These are phyloP conservation scores for Aurifilum marmelostoma DNA, from an alignment of 2,329 filamentous ascomycete species.

Conservation along the genomic window DNA sequence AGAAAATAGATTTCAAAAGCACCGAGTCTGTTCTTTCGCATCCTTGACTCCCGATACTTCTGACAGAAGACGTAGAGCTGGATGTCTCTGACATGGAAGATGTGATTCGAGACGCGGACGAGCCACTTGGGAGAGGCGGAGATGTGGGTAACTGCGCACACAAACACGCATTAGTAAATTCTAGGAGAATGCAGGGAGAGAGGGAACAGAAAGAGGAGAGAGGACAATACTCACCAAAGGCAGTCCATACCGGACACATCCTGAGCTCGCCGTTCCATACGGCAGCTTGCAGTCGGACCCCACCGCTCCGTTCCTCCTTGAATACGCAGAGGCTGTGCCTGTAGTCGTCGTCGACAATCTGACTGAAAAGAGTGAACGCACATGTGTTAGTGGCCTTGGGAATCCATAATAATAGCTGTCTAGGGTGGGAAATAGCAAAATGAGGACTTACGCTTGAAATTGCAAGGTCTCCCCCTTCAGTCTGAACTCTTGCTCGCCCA, in stretches of 20 bases:
- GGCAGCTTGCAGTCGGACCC: slow-evolving; percentile 58
- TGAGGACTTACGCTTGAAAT: slow-evolving; percentile 58
- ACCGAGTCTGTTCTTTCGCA: slow-evolving; percentile 52
- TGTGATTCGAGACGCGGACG: slow-evolving; percentile 48
- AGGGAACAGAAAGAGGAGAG: background rate
- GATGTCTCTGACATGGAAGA: slow-evolving; percentile 57
- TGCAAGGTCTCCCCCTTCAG: slow-evolving; percentile 53
- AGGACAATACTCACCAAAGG: slow-evolving; percentile 53
- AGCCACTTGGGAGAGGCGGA: slow-evolving; percentile 55
- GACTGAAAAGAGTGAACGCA: slow-evolving; percentile 41
- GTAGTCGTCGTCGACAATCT: slow-evolving; percentile 59
- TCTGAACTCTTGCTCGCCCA: slow-evolving; percentile 49
- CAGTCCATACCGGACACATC: slow-evolving; percentile 65
- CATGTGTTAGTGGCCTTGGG: background rate
- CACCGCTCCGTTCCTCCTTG: slow-evolving; percentile 51
- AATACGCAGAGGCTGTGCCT: slow-evolving; percentile 59
- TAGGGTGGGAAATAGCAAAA: background rate
- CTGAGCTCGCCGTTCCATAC: slow-evolving; percentile 58
- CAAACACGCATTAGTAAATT: background rate
- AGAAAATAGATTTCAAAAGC: slow-evolving; percentile 57
- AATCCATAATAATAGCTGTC: background rate
- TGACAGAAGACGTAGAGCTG: slow-evolving; percentile 63
- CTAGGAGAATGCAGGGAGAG: background rate
- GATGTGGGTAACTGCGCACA: slow-evolving; percentile 56
- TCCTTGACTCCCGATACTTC: slow-evolving; percentile 56